phyloP scores from a whole-genome alignment of 177 flowering plant genomes.

The Vitis hybrid region DNA sequence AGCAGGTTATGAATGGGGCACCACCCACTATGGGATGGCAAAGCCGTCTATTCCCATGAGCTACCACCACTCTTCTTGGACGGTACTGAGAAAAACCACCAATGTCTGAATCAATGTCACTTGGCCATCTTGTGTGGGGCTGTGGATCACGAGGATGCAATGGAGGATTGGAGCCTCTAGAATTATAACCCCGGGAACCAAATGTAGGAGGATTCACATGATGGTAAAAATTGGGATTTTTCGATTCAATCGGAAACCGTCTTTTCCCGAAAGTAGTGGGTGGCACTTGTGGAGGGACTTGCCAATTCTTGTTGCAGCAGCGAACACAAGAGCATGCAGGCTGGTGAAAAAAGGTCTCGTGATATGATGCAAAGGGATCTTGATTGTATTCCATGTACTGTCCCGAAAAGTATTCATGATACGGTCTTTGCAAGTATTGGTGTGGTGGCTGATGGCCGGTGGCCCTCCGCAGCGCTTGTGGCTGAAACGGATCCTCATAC shows the following conservation, averaged over 20 bases:
- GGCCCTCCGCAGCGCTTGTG: slow-evolving; percentile 26
- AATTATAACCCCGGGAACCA: slow-evolving; percentile 28
- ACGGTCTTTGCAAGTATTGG: slow-evolving; percentile 24
- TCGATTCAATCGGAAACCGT: slow-evolving; percentile 22
- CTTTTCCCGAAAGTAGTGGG: slow-evolving; percentile 18
- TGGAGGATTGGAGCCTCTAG: slow-evolving; percentile 18
- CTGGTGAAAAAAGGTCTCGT: slow-evolving; percentile 34
- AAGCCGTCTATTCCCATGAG: slow-evolving; percentile 14
- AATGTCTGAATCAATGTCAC: slow-evolving; percentile 37
- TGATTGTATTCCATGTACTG: slow-evolving; percentile 24
- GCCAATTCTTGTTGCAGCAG: slow-evolving; percentile 41
- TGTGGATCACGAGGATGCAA: slow-evolving; percentile 25
- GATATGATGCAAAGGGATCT: slow-evolving; percentile 25
- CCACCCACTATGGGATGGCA: slow-evolving; percentile 62
- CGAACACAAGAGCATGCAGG: slow-evolving; percentile 48
- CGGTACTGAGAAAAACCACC: slow-evolving; percentile 24
- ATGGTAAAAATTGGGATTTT: slow-evolving; percentile 23
- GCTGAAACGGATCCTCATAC: slow-evolving; percentile 30
- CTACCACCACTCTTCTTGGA: slow-evolving; percentile 24
- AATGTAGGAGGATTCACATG: slow-evolving; percentile 18
- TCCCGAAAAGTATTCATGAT: slow-evolving; percentile 27
- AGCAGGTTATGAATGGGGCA: slow-evolving; percentile 70
- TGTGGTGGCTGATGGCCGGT: slow-evolving; percentile 18
- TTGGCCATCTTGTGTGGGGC: slow-evolving; percentile 32
- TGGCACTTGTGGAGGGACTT: slow-evolving; percentile 29